These are phyloP conservation scores for Sporothrix mexicana DNA, from an alignment of 2,329 filamentous ascomycete species.

Conservation along the genomic window DNA sequence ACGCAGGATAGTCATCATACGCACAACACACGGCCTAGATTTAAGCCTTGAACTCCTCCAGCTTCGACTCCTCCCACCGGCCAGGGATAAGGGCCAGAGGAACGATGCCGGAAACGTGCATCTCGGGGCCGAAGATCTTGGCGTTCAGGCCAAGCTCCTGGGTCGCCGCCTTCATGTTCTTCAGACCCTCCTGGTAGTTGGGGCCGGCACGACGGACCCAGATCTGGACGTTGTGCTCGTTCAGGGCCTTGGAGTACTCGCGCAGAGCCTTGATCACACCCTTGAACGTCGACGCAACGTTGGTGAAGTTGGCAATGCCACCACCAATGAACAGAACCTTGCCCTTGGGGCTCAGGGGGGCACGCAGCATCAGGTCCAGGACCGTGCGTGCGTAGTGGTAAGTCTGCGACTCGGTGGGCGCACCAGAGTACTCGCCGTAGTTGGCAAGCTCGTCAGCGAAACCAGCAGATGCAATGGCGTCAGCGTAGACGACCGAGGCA, in stretches of 20 bases:
- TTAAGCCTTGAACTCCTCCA: slow-evolving; percentile 66
- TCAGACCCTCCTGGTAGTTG: slow-evolving; percentile 99
- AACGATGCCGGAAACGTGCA: slow-evolving; percentile 98
- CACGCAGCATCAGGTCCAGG: slow-evolving; percentile 94
- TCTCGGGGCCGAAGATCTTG: slow-evolving; percentile 73
- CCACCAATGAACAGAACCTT: slow-evolving; percentile 99
- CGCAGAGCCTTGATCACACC: slow-evolving; percentile 96
- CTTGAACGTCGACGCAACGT: slow-evolving; percentile 99
- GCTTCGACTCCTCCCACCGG: slow-evolving; percentile 65
- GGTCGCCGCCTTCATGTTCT: slow-evolving; percentile 98
- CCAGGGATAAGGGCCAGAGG: slow-evolving; percentile 80
- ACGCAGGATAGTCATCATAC: neutral
- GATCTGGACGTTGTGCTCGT: slow-evolving; percentile 97
- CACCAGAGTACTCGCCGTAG: slow-evolving; percentile 99
- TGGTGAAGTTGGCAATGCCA: slow-evolving; percentile 99
- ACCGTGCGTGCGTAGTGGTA: slow-evolving; percentile 99
- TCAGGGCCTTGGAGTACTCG: slow-evolving; percentile 82
- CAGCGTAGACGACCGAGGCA: slow-evolving; percentile 98
- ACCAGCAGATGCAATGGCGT: slow-evolving; percentile 95
- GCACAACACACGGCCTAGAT: neutral
- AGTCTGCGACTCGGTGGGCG: slow-evolving; percentile 97
- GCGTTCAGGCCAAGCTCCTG: slow-evolving; percentile 83
- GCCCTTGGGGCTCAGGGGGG: slow-evolving; percentile 82
- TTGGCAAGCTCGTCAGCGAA: slow-evolving; percentile 97
- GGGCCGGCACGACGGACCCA: slow-evolving; percentile 90